phyloP scores from a whole-genome alignment of 140 eudicot genomes.

The Senecio squalidus region DNA sequence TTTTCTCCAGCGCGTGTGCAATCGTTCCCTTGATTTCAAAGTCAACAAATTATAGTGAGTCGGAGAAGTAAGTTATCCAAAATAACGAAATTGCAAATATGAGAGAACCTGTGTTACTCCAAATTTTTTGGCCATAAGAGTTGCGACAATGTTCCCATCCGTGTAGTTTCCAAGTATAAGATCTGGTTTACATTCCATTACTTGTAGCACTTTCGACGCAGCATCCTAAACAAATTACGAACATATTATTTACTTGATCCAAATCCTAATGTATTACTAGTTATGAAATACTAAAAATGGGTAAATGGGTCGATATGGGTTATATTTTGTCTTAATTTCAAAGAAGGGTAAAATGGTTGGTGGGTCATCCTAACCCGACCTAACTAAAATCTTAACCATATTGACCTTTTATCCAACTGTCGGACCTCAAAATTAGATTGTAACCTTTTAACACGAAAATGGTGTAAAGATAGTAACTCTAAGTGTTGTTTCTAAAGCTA shows the following conservation, averaged over 20 bases:
- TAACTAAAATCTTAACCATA: no score
- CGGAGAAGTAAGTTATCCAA: background rate
- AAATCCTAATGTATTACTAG: no score
- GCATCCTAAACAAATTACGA: constrained; percentile 48
- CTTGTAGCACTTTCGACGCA: constrained; percentile 51
- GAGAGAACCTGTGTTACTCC: constrained; percentile 69
- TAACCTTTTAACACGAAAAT: background rate
- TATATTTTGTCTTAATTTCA: no score
- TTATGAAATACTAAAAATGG: background rate
- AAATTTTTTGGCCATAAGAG: constrained; percentile 71
- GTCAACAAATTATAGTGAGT: background rate
- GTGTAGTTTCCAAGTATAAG: constrained; percentile 85
- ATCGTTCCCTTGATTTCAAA: constrained; percentile 58
- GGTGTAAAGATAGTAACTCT: background rate
- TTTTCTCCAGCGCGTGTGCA: constrained; percentile 92
- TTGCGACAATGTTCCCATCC: constrained; percentile 86
- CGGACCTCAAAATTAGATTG: no score
- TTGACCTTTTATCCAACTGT: no score
- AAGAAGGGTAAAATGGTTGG: no score
- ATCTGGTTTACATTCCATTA: constrained; percentile 80
- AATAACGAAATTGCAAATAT: background rate
- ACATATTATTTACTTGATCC: background rate
- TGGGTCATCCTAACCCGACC: no score
- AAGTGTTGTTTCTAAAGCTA: background rate
- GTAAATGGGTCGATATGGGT: background rate